phyloP scores from a whole-genome alignment of 192 early-diverging fungal species.

The Ambispora gerdemannii region DNA sequence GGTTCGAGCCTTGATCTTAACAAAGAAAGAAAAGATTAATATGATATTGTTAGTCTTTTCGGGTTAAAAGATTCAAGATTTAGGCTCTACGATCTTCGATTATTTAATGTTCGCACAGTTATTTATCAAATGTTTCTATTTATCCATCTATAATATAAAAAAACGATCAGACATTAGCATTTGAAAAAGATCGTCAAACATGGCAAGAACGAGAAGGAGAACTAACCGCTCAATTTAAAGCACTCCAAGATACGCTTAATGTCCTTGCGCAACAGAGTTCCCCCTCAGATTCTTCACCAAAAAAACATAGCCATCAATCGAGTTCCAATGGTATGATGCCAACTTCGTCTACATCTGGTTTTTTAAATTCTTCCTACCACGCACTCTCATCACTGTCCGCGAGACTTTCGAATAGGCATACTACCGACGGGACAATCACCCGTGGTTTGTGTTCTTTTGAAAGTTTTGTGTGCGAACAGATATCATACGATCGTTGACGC shows the following conservation, averaged over 20 bases:
- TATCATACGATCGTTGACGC: background rate
- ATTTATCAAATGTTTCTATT: background rate
- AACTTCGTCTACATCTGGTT: background rate
- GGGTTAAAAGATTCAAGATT: background rate
- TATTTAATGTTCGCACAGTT: background rate
- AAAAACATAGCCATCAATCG: constrained; percentile 4
- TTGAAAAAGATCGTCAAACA: constrained; percentile 23
- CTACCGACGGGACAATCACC: constrained; percentile 9
- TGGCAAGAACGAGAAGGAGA: constrained; percentile 29
- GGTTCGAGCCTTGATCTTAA: too few species aligned
- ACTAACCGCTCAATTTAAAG: constrained; percentile 22
- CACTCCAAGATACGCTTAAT: constrained; percentile 25
- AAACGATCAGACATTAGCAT: constrained; percentile 22
- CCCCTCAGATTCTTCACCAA: background rate
- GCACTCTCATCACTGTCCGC: background rate
- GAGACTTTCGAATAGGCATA: constrained; percentile 5
- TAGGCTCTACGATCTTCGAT: background rate
- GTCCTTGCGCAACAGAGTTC: constrained; percentile 26
- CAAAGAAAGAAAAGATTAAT: too few species aligned
- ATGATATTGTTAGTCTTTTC: background rate
- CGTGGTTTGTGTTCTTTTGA: constrained; percentile 19
- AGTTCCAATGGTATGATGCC: constrained; percentile 11
- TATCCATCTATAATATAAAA: background rate
- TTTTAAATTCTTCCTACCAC: background rate
- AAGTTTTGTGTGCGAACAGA: constrained; percentile 1